Evolutionary conservation across 208 protist genomes (phyloP).

Genomic region (Wallacemonas sp.): DNA sequence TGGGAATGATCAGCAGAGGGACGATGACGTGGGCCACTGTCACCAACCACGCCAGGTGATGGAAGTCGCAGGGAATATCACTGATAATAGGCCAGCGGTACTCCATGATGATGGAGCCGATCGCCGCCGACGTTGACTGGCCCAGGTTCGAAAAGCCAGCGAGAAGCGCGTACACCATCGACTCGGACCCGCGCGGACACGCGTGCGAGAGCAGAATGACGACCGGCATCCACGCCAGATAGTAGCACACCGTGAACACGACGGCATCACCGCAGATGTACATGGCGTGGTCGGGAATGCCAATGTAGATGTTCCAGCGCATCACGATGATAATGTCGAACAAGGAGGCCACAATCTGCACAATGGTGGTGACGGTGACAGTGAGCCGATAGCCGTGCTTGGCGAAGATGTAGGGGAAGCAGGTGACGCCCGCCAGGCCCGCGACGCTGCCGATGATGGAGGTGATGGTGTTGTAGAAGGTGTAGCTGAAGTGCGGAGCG

Average conservation of each 20-base stretch:
- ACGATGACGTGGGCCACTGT: conserved; percentile 41
- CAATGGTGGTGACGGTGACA: conserved; percentile 26
- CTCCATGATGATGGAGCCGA: conserved; percentile 51
- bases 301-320: conserved; percentile 54
- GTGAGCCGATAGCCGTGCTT: conserved; percentile 49
- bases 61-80: conserved; percentile 61
- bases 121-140: conserved; percentile 24
- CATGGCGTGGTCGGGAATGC: conserved; percentile 56
- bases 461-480: conserved; percentile 61
- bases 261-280: conserved; percentile 77
- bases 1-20: conserved; percentile 50
- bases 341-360: conserved; percentile 35
- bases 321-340: conserved; percentile 65
- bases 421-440: conserved; percentile 30
- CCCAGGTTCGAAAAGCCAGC: conserved; percentile 78
- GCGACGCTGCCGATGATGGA: conserved; percentile 43
- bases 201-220: conserved; percentile 70
- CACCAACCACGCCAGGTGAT: conserved; percentile 44
- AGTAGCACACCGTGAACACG: conserved; percentile 44
- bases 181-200: conserved; percentile 72
- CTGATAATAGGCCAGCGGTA: conserved; percentile 34
- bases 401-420: conserved; percentile 59
- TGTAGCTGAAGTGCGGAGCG: conserved; percentile 59
- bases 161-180: conserved; percentile 70
- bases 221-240: conserved; percentile 74